phyloP scores from a whole-genome alignment of 768 basidiomycete genomes.

The Boletales sp. region DNA sequence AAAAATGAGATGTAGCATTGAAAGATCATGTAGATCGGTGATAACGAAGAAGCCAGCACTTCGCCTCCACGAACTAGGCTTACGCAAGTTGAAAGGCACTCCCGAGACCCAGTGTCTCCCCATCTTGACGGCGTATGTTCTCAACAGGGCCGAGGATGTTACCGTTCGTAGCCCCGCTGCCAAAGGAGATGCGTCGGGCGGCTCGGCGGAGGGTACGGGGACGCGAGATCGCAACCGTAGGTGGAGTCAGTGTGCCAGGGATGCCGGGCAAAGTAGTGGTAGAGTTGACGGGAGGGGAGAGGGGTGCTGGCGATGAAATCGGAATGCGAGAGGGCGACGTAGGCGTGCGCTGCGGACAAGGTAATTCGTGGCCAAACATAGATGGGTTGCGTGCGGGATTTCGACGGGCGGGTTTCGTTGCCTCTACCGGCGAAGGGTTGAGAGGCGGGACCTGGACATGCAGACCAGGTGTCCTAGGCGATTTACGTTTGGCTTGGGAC shows the following conservation, averaged over 20 bases:
- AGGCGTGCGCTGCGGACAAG: constrained; percentile 38
- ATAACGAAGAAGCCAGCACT: constrained; percentile 3
- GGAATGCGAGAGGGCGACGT: constrained; percentile 29
- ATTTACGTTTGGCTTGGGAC: constrained; percentile 16
- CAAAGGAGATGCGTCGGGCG: constrained; percentile 65
- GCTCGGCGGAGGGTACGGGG: constrained; percentile 31
- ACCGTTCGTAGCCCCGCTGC: constrained; percentile 36
- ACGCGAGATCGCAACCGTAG: constrained; percentile 16
- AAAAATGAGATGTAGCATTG: constrained; percentile 11
- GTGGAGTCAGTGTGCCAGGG: constrained; percentile 7
- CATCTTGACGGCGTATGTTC: constrained; percentile 21
- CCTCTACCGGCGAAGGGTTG: constrained; percentile 12
- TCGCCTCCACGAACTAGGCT: constrained; percentile 11
- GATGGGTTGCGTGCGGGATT: constrained; percentile 59
- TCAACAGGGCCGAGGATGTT: constrained; percentile 37
- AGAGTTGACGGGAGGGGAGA: constrained; percentile 14
- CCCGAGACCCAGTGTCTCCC: constrained; percentile 44
- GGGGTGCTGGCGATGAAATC: constrained; percentile 24
- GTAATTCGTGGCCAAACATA: constrained; percentile 65
- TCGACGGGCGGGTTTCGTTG: constrained; percentile 33
- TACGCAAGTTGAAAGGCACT: constrained; percentile 71
- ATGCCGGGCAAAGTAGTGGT: background rate
- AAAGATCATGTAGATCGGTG: constrained; percentile 1
- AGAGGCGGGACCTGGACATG: constrained; percentile 21
- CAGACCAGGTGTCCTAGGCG: constrained; percentile 16